Conservation (phyloP, 306 rosid species). For the Prunus mira region DNA sequence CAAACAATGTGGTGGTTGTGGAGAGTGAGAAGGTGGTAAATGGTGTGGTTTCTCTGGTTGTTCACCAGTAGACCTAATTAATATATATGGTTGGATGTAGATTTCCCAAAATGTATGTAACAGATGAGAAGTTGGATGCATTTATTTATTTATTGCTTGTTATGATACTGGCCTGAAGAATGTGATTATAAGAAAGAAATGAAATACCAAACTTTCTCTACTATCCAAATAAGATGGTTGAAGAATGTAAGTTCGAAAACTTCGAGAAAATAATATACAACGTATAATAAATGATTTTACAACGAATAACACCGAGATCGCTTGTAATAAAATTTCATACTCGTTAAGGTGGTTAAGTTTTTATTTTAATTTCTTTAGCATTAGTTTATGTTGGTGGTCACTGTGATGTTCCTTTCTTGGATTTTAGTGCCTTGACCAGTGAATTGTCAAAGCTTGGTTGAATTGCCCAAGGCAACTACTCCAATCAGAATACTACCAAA, state of each 20-base stretch:
- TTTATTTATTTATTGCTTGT: not conserved
- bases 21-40: conserved; percentile 30
- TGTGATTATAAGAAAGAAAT: too few species aligned
- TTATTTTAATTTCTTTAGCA: too few species aligned
- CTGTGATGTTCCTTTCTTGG: not conserved
- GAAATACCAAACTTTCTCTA: too few species aligned
- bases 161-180: too few species aligned
- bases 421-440: not conserved
- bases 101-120: not conserved
- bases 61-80: conserved; percentile 23
- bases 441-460: not conserved
- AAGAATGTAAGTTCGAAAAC: too few species aligned
- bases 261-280: too few species aligned
- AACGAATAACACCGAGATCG: too few species aligned
- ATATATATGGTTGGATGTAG: not conserved
- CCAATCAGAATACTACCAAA: not conserved
- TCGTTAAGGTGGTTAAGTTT: too few species aligned
- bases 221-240: too few species aligned
- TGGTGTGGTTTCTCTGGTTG: conserved; percentile 29
- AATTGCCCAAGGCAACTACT: not conserved
- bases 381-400: too few species aligned
- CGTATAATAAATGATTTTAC: too few species aligned
- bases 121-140: not conserved
- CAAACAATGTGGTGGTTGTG: conserved; percentile 49
- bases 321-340: too few species aligned